Base-by-base conservation (phyloP, 2,329 filamentous ascomycete species). In the Biscogniauxia mediterranea region DNA sequence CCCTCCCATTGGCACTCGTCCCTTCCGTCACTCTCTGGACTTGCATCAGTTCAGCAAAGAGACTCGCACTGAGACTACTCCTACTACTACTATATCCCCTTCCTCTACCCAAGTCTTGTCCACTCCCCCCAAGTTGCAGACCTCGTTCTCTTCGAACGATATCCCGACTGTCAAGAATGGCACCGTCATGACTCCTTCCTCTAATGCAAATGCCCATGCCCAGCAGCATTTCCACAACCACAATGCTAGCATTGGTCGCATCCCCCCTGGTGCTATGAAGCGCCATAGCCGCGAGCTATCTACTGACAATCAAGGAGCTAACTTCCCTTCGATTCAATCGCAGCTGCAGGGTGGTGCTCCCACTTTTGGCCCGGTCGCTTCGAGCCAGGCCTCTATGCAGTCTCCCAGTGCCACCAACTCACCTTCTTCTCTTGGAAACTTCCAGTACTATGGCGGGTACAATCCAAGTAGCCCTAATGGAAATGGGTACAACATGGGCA, bases 111-210 rank as follows among this genome's bases (percentile, higher is more conserved):
- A 83, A 62, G 76, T 76, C 62, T 83, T 89, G 74, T 81, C 85
- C 25, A 85, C 85, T 57, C 85, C 90, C 42, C 87, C 89, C 28
- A 92, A 91, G 79, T 77, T 97, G 61, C 91, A 93, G 76, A 89
- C 90, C 52, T 97, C 94, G 0, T 97, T 91, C 79, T 97, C 95
- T 9, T 88, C 92, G 58, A 95, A 90, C 75, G 93, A 98, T 71
- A 83, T 97, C 20, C 91, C 93, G 4, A 96, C 93, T 7, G 81
- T 93, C 71, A 96, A 95, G 83, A 89, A 83, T 67, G 81, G 84
- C 58, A 83, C 84, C 55, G 78, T 83, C 54, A 71, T 75, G 59
- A 71, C 78, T 58, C 74, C 75, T 38, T 73, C 69, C 8, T 63
- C 73, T 70, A 83, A 80, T 64, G 78, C 81, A 61, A 85, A 85